phyloP scores from a whole-genome alignment of 192 early-diverging fungal species.

The Coemansia sp. region DNA sequence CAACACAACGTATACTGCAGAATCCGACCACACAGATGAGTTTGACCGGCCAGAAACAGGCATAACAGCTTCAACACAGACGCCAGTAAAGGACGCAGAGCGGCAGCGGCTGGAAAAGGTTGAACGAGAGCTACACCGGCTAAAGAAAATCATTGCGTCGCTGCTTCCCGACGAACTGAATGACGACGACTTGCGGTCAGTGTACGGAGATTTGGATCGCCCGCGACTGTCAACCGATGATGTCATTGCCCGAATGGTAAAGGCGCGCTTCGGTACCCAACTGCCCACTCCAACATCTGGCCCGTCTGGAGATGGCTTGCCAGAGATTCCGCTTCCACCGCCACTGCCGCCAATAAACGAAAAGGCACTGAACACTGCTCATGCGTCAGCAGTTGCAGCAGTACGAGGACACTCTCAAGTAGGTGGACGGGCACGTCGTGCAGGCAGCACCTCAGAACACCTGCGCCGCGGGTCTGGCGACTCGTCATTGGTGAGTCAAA shows the following conservation, averaged over 20 bases:
- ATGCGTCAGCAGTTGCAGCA: background rate
- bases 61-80: slow-evolving; percentile 1
- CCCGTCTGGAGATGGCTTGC: slow-evolving; percentile 7
- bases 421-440: background rate
- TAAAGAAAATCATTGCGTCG: slow-evolving; percentile 51
- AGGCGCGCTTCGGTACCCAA: slow-evolving; percentile 13
- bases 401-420: background rate
- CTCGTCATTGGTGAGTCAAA: slow-evolving; percentile 8
- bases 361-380: background rate
- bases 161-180: slow-evolving; percentile 45
- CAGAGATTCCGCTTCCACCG: slow-evolving; percentile 9
- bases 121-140: slow-evolving; percentile 45
- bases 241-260: slow-evolving; percentile 29
- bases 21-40: background rate
- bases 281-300: slow-evolving; percentile 18
- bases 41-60: background rate
- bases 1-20: background rate
- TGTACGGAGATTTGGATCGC: slow-evolving; percentile 44
- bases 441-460: background rate
- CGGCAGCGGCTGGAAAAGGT: slow-evolving; percentile 42
- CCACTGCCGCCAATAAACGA: slow-evolving; percentile 16
- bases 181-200: slow-evolving; percentile 51
- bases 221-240: slow-evolving; percentile 31
- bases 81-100: slow-evolving; percentile 24
- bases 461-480: background rate